Evolutionary conservation across 176 grass and related monocot genomes (phyloP).

Genomic region (Zizania latifolia): DNA sequence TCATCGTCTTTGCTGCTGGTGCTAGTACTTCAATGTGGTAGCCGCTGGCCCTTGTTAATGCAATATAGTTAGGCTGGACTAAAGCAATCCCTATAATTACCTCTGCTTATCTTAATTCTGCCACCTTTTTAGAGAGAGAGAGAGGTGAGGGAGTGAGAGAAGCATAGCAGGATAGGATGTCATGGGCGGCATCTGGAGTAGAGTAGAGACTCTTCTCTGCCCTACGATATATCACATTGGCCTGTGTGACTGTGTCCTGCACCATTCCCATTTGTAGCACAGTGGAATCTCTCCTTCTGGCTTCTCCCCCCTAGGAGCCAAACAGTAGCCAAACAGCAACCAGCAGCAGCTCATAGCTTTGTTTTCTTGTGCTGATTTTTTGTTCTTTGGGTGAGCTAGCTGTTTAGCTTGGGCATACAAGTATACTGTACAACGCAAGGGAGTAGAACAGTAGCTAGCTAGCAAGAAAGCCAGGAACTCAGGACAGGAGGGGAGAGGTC

Average conservation of each 20-base stretch:
- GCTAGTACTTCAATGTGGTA: too few relatives aligned
- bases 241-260: constrained; percentile 18
- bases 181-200: constrained; percentile 14
- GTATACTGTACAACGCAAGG: background rate
- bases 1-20: too few relatives aligned
- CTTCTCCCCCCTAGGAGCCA: too few relatives aligned
- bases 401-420: background rate
- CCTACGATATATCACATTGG: too few relatives aligned
- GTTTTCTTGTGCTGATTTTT: background rate
- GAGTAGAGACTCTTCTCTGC: too few relatives aligned
- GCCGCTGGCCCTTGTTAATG: too few relatives aligned
- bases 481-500: too few relatives aligned
- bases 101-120: background rate
- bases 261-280: constrained; percentile 17
- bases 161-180: background rate
- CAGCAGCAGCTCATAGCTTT: background rate
- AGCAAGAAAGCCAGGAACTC: background rate
- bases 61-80: too few relatives aligned
- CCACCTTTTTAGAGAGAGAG: background rate
- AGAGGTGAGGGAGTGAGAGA: background rate
- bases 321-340: too few relatives aligned
- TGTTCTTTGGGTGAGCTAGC: background rate
- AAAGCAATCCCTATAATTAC: background rate
- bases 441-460: too few relatives aligned
- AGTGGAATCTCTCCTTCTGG: constrained; percentile 22